Evolutionary conservation across 805 yeast genomes (phyloP).

Genomic region (Candida pini): DNA sequence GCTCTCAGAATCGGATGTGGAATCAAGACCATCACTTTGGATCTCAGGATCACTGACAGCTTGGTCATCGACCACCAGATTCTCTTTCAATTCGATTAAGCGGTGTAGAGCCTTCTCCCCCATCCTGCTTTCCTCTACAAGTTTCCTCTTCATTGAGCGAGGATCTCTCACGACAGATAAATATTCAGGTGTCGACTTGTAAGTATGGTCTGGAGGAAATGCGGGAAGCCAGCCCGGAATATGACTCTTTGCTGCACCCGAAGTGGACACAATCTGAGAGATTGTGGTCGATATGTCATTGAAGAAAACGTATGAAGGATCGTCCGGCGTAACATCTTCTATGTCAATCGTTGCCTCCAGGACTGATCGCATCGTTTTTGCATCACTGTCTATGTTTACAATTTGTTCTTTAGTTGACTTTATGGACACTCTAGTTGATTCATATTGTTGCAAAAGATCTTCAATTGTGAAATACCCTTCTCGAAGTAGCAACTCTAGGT

Average conservation of each 20-base stretch:
- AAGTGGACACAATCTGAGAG: slow-evolving; percentile 51
- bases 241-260: slow-evolving; percentile 34
- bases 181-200: slow-evolving; percentile 68
- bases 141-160: slow-evolving; percentile 57
- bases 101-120: slow-evolving; percentile 75
- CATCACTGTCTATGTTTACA: slow-evolving; percentile 6
- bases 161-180: slow-evolving; percentile 63
- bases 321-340: slow-evolving; percentile 31
- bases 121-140: slow-evolving; percentile 74
- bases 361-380: slow-evolving; percentile 6
- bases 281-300: slow-evolving; percentile 43
- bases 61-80: slow-evolving; percentile 6
- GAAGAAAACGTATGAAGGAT: slow-evolving; percentile 49
- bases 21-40: slow-evolving; percentile 6
- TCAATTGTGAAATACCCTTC: slow-evolving; percentile 36
- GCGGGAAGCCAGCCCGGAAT: slow-evolving; percentile 79
- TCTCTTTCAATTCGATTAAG: slow-evolving; percentile 31
- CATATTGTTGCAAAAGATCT: slow-evolving; percentile 35
- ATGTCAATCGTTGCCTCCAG: slow-evolving; percentile 15
- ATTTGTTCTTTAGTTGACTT: slow-evolving; percentile 7
- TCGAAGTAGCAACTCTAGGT: slow-evolving; percentile 39
- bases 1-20: slow-evolving; percentile 2
- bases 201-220: slow-evolving; percentile 92
- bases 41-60: slow-evolving; percentile 15
- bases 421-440: slow-evolving; percentile 18